These are phyloP conservation scores for Podospora didyma DNA, from an alignment of 495 filamentous ascomycete genomes.

Conservation along the genomic window DNA sequence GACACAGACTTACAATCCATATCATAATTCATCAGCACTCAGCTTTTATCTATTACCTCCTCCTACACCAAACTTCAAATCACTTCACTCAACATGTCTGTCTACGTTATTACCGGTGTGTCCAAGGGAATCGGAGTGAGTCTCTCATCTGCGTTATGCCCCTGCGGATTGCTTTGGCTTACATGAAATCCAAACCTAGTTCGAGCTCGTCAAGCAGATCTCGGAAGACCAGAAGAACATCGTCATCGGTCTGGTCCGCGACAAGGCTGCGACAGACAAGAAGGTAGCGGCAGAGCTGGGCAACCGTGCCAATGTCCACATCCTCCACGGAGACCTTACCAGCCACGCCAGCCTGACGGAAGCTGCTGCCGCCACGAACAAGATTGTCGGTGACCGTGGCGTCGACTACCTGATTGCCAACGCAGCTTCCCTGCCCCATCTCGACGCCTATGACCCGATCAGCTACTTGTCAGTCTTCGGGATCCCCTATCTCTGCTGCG, in stretches of 20 bases:
- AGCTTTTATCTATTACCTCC: too few species aligned
- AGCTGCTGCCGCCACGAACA: constrained; percentile 25
- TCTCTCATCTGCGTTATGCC: too few species aligned
- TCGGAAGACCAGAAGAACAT: constrained; percentile 21
- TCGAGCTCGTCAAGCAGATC: constrained; percentile 25
- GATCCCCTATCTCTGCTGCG: too few species aligned
- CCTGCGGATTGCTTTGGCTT: too few species aligned
- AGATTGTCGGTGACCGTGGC: constrained; percentile 36
- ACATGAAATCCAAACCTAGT: constrained; percentile 10
- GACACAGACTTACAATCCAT: too few species aligned
- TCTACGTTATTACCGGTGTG: constrained; percentile 22
- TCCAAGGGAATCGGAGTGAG: constrained; percentile 19
- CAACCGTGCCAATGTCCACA: constrained; percentile 32
- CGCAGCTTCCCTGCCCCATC: constrained; percentile 29
- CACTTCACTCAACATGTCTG: too few species aligned
- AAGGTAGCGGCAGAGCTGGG: constrained; percentile 16
- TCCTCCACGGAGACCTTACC: constrained; percentile 37
- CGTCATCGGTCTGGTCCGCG: constrained; percentile 34
- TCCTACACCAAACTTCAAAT: too few species aligned
- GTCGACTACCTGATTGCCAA: constrained; percentile 55
- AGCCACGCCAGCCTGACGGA: constrained; percentile 12
- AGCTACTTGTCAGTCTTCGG: too few species aligned
- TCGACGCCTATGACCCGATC: constrained; percentile 21
- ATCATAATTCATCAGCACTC: too few species aligned
- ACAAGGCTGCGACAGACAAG: constrained; percentile 27